Conservation (phyloP, 1,139 yeast species). For the Geotrichum bryndzae region DNA sequence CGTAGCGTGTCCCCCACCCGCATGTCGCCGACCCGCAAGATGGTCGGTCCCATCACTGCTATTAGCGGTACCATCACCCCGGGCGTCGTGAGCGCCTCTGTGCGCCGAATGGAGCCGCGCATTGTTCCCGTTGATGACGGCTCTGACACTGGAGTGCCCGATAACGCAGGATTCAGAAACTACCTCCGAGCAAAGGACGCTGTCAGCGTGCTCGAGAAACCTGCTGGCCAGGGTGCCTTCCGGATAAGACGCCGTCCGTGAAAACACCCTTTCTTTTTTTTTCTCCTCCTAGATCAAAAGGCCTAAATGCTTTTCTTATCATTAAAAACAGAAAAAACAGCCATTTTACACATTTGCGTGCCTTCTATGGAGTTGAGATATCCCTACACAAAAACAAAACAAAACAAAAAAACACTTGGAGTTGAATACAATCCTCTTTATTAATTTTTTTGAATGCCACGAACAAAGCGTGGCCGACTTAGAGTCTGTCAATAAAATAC, state of each 20-base stretch:
- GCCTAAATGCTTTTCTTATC: neutral
- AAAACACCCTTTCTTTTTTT: too few relatives aligned
- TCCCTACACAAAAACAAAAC: too few relatives aligned
- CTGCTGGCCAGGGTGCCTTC: slow-evolving; percentile 22
- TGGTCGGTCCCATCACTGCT: slow-evolving; percentile 8
- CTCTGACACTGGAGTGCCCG: slow-evolving; percentile 2
- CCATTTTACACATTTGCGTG: neutral
- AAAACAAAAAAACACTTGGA: too few relatives aligned
- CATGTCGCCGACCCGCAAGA: slow-evolving; percentile 13
- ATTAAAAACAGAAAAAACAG: neutral
- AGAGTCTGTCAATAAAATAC: too few relatives aligned
- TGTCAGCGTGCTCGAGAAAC: slow-evolving; percentile 20
- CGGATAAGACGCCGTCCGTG: slow-evolving; percentile 10
- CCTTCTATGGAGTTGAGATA: neutral
- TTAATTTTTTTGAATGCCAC: too few relatives aligned
- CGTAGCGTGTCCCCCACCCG: slow-evolving; percentile 18
- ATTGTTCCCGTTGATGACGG: slow-evolving; percentile 17
- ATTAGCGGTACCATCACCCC: slow-evolving; percentile 8
- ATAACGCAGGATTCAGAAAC: neutral
- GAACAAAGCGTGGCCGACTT: too few relatives aligned
- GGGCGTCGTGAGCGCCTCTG: slow-evolving; percentile 5
- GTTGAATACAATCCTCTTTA: too few relatives aligned
- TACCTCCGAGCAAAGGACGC: slow-evolving; percentile 3
- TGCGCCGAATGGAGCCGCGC: slow-evolving; percentile 16
- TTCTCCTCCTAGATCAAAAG: too few relatives aligned